Base-by-base conservation (phyloP, 1,139 yeast genomes). In the Yamadazyma sp. region DNA sequence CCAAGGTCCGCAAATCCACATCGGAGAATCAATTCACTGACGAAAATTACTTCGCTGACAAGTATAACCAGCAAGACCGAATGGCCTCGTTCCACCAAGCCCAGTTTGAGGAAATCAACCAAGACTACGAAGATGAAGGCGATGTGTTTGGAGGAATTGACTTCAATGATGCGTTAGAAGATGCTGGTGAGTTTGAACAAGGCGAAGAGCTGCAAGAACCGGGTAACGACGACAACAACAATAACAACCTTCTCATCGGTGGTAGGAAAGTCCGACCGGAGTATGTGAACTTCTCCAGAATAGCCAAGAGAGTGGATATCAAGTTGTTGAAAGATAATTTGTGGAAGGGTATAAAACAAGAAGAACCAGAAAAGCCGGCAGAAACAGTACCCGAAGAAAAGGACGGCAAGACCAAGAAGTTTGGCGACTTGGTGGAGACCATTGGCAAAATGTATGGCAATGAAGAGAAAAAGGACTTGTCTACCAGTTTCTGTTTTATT, bases 401-500 rank as follows among this genome's bases (percentile, higher is more conserved):
- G 21, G 11, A 43, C 43, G 28, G 32, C 16, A 29, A 28, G 29
- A 39, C 34, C 30, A 42, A 40, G 30, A 47, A 36, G 7, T 79
- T 83, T 50, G 74, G 76, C 5, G 65, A 69, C 3, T 59, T 79
- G 31, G 73, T 78, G 9, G 64, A 65, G 8, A 70, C 73, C 20
- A 73, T 82, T n/a, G 73, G 73, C n/a, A 59, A 57, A 12, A 64
- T 70, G 58, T 84, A 84, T 51, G 66, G 73, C 2, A 57, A 64
- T 4, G 83, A 78, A 35, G 67, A 74, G 34, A 64, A 64, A 41
- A 72, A 71, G 42, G 96, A 89, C 43, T 63, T 89, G 8, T 86
- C 96, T 1, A 88, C 96, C 0, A 84, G 95, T 64, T 86, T 86
- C 59, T 86, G 88, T 54, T 89, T 88, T 54, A 86, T 88, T 43